These are phyloP conservation scores for Ascochyta clinopodiicola DNA, from an alignment of 2,329 filamentous ascomycete species.

Conservation along the genomic window DNA sequence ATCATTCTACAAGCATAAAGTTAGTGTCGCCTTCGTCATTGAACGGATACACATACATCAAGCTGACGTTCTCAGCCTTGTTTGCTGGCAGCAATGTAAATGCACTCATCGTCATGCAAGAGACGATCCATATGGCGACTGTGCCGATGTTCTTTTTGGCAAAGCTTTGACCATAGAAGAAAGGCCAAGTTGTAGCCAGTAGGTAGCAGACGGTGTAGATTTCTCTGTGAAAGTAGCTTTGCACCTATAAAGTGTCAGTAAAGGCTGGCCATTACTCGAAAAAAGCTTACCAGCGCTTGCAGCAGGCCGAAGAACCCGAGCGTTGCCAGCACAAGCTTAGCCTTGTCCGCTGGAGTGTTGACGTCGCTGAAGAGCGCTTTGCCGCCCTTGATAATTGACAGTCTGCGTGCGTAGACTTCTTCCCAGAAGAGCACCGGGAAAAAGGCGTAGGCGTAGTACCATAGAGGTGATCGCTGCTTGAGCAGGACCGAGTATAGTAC, in stretches of 20 bases:
- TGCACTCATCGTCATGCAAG: constrained; percentile 82
- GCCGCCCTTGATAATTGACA: constrained; percentile 71
- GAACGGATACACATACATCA: constrained; percentile 66
- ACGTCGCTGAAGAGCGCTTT: constrained; percentile 73
- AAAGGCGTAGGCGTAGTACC: constrained; percentile 90
- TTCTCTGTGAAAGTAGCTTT: constrained; percentile 90
- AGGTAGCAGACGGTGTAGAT: constrained; percentile 83
- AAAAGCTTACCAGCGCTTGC: constrained; percentile 67
- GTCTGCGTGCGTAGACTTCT: constrained; percentile 81
- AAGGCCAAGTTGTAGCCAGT: constrained; percentile 78
- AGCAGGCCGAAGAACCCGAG: constrained; percentile 76
- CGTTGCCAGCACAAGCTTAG: constrained; percentile 68
- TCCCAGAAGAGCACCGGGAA: constrained; percentile 98
- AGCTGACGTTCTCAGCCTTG: constrained; percentile 77
- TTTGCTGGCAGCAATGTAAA: constrained; percentile 89
- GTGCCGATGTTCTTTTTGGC: constrained; percentile 69
- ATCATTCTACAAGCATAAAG: constrained; percentile 62
- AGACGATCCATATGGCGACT: constrained; percentile 73
- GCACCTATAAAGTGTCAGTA: constrained; percentile 62
- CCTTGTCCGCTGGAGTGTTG: constrained; percentile 62
- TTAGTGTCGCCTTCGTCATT: constrained; percentile 9
- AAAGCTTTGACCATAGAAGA: constrained; percentile 75
- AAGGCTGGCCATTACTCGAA: neutral
- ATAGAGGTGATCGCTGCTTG: constrained; percentile 76
- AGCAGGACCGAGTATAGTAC: constrained; percentile 79